phyloP scores from a whole-genome alignment of 2,329 filamentous ascomycete species.

The Thielaviopsis punctulata region DNA sequence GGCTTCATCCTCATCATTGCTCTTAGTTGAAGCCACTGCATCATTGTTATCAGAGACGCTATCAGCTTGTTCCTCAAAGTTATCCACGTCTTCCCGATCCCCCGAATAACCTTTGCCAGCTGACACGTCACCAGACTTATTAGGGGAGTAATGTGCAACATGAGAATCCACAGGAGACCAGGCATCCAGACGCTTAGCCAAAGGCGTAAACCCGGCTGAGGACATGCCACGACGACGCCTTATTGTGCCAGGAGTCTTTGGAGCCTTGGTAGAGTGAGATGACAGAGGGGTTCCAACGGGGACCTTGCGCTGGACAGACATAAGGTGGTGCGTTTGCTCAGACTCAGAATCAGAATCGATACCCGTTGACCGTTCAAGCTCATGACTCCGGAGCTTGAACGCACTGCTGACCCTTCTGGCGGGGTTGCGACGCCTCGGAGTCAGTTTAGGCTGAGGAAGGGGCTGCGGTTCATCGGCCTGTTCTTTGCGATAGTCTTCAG shows the following conservation, averaged over 20 bases:
- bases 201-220: slow-evolving; percentile 42
- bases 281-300: slow-evolving; percentile 21
- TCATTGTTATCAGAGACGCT: neutral
- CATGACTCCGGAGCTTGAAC: slow-evolving; percentile 27
- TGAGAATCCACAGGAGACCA: slow-evolving; percentile 45
- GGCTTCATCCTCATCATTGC: neutral
- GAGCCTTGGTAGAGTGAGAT: slow-evolving; percentile 20
- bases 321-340: slow-evolving; percentile 1
- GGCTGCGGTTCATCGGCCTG: neutral
- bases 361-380: slow-evolving; percentile 24
- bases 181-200: slow-evolving; percentile 41
- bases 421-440: neutral
- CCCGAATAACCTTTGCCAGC: neutral
- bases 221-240: slow-evolving; percentile 19
- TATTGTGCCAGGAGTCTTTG: slow-evolving; percentile 12
- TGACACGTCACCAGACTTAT: neutral
- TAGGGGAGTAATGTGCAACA: slow-evolving; percentile 4
- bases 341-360: slow-evolving; percentile 39
- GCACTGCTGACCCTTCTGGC: slow-evolving; percentile 14
- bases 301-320: slow-evolving; percentile 14
- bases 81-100: neutral
- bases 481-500: neutral
- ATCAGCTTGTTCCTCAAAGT: slow-evolving; percentile 13
- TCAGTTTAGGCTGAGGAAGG: slow-evolving; percentile 14
- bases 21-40: no score